These are phyloP conservation scores for Juglanconis oblonga DNA, from an alignment of 2,329 filamentous ascomycete species.

Conservation along the genomic window DNA sequence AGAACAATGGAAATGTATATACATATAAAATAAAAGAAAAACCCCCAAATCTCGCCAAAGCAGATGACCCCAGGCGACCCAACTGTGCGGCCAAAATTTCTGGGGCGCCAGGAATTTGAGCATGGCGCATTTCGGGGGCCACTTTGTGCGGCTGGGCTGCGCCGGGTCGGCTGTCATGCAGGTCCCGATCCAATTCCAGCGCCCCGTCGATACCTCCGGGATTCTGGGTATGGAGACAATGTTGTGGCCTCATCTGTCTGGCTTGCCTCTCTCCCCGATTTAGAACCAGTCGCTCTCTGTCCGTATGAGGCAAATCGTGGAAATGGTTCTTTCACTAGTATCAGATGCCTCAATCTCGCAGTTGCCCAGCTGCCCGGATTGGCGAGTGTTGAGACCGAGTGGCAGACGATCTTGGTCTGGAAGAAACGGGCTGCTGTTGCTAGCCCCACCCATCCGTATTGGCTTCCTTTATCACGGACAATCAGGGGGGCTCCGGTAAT, in stretches of 20 bases:
- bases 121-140: conserved; percentile 9
- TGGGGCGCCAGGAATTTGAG: not conserved
- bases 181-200: not conserved
- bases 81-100: conserved; percentile 11
- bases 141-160: conserved; percentile 7
- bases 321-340: not conserved
- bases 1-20: no score
- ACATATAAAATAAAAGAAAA: no score
- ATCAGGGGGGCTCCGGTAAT: conserved; percentile 10
- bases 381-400: not conserved
- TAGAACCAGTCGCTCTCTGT: not conserved
- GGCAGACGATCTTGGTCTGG: not conserved
- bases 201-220: conserved; percentile 4
- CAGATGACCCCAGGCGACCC: conserved; percentile 12
- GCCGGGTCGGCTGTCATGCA: not conserved
- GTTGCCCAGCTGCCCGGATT: not conserved
- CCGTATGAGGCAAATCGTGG: not conserved
- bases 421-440: not conserved
- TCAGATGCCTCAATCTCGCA: not conserved
- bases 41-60: conserved; percentile 16
- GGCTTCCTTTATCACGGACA: not conserved
- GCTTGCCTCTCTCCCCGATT: not conserved
- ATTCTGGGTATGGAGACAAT: not conserved
- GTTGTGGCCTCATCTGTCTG: not conserved
- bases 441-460: not conserved